Evolutionary conservation across 1,284 basidiomycete species (phyloP), one percentile per base, ranked within the genome.

Genomic region (Filobasidium uniguttulatum): DNA sequence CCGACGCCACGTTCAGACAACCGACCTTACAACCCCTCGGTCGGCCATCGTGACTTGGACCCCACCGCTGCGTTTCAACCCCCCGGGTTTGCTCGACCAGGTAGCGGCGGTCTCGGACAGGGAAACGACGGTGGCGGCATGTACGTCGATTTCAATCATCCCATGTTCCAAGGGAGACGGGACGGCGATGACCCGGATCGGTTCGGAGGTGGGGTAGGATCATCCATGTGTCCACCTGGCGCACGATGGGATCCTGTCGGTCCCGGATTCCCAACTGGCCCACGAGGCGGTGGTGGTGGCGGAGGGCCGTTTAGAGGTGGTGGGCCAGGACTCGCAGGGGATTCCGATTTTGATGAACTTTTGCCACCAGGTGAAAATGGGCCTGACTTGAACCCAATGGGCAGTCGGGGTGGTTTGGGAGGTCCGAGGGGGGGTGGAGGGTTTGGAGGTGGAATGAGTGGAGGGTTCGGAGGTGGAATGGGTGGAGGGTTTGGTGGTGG

Each of bases 221-320:
- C 43, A 63, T 65, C 30, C 60, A 71, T 33, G n/a, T n/a, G n/a
- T n/a, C 66, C 69, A 8, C 73, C 72, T 0, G 74, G 74, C 0
- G 70, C 73, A 12, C 57, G 74, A 17, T 76, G 75, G 64, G 75
- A 76, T 56, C 74, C 74, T 0, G 68, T 76, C 6, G 72, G 71
- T 15, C 73, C 73, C 10, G 60, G 56, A 7, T 60, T 57, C 55
- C 50, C 55, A 41, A 6, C 54, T 40, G 56, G 57, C 6, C n/a
- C n/a, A n/a, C n/a, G n/a, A n/a, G n/a, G n/a, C n/a, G 48, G 48
- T 8, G 35, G 35, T 15, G 15, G 34, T 3, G 28, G 44, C 20
- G 30, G 45, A 5, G 44, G 49, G 17, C 44, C 36, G 10, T 15
- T 43, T 15, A 28, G 28, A 9, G 12, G 36, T 19, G 41, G 26